A percentile compares a stretch with the other conserved stretches of the same genome.
Evolutionary conservation across 2,329 filamentous ascomycete species (phyloP).

Genomic region (Chrysoporthe cubensis): DNA sequence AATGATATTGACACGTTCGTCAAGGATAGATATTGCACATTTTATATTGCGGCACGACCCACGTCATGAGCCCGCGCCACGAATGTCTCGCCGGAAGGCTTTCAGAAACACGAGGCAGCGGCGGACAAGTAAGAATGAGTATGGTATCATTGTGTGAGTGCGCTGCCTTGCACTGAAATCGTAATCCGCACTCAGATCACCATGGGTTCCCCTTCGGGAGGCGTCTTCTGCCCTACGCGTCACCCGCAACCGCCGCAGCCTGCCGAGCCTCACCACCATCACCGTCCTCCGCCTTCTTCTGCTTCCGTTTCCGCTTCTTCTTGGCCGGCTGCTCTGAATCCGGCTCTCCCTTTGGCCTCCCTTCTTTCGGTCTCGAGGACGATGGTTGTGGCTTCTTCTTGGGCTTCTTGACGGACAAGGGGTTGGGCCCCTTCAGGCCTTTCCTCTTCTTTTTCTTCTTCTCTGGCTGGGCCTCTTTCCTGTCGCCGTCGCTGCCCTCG

Average conservation of each 20-base stretch:
- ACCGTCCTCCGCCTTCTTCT: slow-evolving; percentile 32
- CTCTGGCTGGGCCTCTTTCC: slow-evolving; percentile 34
- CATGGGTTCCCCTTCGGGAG: neutral
- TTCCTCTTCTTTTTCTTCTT: slow-evolving; percentile 39
- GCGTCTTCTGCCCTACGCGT: neutral
- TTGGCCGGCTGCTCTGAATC: slow-evolving; percentile 37
- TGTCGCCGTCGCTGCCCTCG: slow-evolving; percentile 34
- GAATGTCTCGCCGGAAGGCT: neutral
- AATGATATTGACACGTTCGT: neutral
- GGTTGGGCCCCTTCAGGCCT: slow-evolving; percentile 41
- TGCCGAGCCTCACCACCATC: slow-evolving; percentile 27
- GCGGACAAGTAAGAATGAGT: neutral
- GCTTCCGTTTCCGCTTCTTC: slow-evolving; percentile 44
- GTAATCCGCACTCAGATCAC: neutral
- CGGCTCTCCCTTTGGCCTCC: slow-evolving; percentile 30
- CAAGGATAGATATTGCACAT: neutral
- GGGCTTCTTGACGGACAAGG: slow-evolving; percentile 36
- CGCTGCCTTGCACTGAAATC: neutral
- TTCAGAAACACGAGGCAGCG: neutral
- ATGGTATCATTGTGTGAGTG: slow-evolving; percentile 18
- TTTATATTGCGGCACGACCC: neutral
- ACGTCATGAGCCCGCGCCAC: neutral
- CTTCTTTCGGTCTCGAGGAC: slow-evolving; percentile 14
- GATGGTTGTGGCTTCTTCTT: slow-evolving; percentile 17
- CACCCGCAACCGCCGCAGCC: slow-evolving; percentile 10